Base-by-base conservation (phyloP, 768 basidiomycete genomes). In the Fomitopsis serialis region DNA sequence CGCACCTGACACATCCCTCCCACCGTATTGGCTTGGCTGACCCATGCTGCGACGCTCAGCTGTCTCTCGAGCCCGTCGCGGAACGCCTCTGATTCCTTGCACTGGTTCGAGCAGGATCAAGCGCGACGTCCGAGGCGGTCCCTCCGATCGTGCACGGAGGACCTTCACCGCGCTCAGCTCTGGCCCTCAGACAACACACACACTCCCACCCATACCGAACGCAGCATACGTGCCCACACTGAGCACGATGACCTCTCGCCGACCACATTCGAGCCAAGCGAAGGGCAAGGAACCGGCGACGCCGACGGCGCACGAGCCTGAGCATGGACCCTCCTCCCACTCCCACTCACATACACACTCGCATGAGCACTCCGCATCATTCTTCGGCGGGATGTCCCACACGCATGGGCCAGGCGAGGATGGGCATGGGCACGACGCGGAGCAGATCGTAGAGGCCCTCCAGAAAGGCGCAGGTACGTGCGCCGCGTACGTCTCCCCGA, bases 391-490 rank as follows among this genome's bases (percentile, higher is more conserved):
- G 0, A 50, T 66, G n/a, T 53, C 60, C 0, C 87, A 87, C 63
- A 78, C 81, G 12, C 85, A 87, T 63, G 78, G 81, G 19, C 84
- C 87, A 63, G 76, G 71, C 25, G 79, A 82, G 49, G 76, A 78
- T 34, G 81, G 75, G 45, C 79, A 85, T 53, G 65, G 69, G 34
- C 79, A 83, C 54, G 83, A 81, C 34, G 79, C 85, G 29, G 84
- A 85, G 60, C 76, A 80, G 61, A 79, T 92, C 49, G 77, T 89
- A 48, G 76, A 83, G 35, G 84, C 85, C 0, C 70, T 89, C 51
- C 72, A 81, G 57, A 32, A 47, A 50, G 85, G 87, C 50, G 70
- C 76, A 67, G 83, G 87, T 87, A 59, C 37, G 81, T 62, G 54
- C 29, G 48, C 45, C 29, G 22, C 52, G n/a, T 49, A 48, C 21